phyloP scores from a whole-genome alignment of 1,139 yeast genomes.

The Eremothecium coryli region DNA sequence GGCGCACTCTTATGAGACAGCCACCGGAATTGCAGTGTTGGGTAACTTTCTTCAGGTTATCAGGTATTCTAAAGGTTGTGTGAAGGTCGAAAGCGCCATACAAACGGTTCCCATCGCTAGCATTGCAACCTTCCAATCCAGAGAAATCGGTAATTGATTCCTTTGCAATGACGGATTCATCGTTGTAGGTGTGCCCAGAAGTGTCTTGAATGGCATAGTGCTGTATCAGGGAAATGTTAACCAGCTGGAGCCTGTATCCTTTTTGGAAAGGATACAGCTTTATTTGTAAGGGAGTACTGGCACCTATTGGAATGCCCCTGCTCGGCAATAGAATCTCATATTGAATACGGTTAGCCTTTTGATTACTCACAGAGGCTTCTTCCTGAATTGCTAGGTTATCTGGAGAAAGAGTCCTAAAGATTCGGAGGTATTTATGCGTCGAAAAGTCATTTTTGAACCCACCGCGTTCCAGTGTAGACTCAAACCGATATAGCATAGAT shows the following conservation, averaged over 20 bases:
- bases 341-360: slow-evolving; percentile 50
- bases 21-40: slow-evolving; percentile 48
- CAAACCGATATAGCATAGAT: slow-evolving; percentile 46
- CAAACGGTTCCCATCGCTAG: slow-evolving; percentile 25
- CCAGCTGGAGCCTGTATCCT: slow-evolving; percentile 41
- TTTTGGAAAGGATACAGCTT: slow-evolving; percentile 52
- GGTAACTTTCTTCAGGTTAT: slow-evolving; percentile 42
- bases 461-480: slow-evolving; percentile 47
- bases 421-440: slow-evolving; percentile 37
- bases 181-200: slow-evolving; percentile 33
- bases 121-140: slow-evolving; percentile 31
- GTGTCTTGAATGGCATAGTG: slow-evolving; percentile 38
- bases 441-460: slow-evolving; percentile 24
- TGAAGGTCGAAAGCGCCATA: slow-evolving; percentile 46
- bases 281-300: slow-evolving; percentile 43
- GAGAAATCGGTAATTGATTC: slow-evolving; percentile 33
- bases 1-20: slow-evolving; percentile 34
- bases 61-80: slow-evolving; percentile 44
- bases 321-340: slow-evolving; percentile 49
- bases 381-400: slow-evolving; percentile 44
- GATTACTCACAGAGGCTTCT: slow-evolving; percentile 42
- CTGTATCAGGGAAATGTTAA: slow-evolving; percentile 46
- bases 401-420: slow-evolving; percentile 46
- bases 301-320: slow-evolving; percentile 55
- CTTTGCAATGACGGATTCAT: slow-evolving; percentile 37